A percentile compares a stretch with the other conserved stretches of the same genome.
These are phyloP conservation scores for Gomphus bonarii DNA, from an alignment of 1,284 basidiomycete species.

Conservation along the genomic window DNA sequence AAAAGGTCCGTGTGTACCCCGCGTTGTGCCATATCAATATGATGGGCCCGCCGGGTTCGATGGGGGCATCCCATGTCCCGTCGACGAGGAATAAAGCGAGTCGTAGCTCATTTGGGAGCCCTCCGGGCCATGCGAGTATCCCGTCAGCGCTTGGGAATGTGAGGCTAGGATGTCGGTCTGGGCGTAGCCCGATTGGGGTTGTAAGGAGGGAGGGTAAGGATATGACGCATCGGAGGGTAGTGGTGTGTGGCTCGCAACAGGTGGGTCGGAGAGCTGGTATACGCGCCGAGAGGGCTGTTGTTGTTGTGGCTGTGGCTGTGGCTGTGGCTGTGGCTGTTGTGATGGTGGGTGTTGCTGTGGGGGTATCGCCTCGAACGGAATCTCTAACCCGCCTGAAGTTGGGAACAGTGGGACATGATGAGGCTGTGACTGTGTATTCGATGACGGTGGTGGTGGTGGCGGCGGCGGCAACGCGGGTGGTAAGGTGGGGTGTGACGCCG, in stretches of 20 bases:
- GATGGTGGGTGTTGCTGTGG: background rate
- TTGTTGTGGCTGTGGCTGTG: too few species aligned
- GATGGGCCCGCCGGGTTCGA: too few species aligned
- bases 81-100: too few species aligned
- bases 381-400: background rate
- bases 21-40: too few species aligned
- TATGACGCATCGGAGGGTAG: background rate
- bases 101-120: too few species aligned
- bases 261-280: slow-evolving; percentile 5
- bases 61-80: too few species aligned
- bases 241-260: background rate
- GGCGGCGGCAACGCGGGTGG: background rate
- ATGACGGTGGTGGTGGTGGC: background rate
- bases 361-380: background rate
- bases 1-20: too few species aligned
- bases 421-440: background rate
- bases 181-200: background rate
- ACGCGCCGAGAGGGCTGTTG: background rate
- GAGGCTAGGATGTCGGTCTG: background rate
- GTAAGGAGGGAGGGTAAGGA: background rate
- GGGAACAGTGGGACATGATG: background rate
- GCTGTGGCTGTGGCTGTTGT: too few species aligned
- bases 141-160: too few species aligned
- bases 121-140: too few species aligned
- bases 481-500: background rate